Evolutionary conservation across 2,329 filamentous ascomycete genomes (phyloP), one percentile per base, ranked within the genome.

Genomic region (Pseudogymnoascus pannorum): DNA sequence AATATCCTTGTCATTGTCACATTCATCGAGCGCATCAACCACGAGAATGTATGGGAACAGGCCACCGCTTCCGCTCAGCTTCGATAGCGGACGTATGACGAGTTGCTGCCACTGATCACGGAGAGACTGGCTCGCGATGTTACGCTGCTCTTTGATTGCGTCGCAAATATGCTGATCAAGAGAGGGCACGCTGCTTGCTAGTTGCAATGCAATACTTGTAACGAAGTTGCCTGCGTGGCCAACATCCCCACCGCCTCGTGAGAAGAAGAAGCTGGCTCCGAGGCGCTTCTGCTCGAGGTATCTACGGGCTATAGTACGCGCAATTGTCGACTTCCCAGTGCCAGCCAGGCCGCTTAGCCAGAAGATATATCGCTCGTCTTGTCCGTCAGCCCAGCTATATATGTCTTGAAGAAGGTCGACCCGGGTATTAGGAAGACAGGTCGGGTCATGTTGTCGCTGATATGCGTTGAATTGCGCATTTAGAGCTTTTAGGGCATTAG

Each of bases 21-120:
- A 73, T 59, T 72, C 69, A 61, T 73, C 69, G 18, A 72, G 63
- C 2, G 71, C 70, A 63, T 73, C 71, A 16, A 69, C 59, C 9
- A 73, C 65, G 18, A 72, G 35, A 33, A 70, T 40, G n/a, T 54
- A 44, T 33, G 8, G n/a, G n/a, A n/a, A n/a, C n/a, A n/a, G n/a
- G n/a, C n/a, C n/a, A n/a, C n/a, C n/a, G n/a, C n/a, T n/a, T n/a
- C n/a, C n/a, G n/a, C n/a, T n/a, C n/a, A 63, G 40, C 29, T 62
- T 62, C 51, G 57, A 59, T 0, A 78, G 62, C 1, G 76, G 76
- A 4, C 72, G 31, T 0, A 74, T 26, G 29, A 78, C 67, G 1
- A 79, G 73, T 57, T 72, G 71, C 1, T 74, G 66, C 64, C 76
- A 78, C 61, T 79, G 76, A 8, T 75, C 68, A 64, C 78, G n/a